These are phyloP conservation scores for Oxyria digyna DNA, from an alignment of 148 eudicot species.

Conservation along the genomic window DNA sequence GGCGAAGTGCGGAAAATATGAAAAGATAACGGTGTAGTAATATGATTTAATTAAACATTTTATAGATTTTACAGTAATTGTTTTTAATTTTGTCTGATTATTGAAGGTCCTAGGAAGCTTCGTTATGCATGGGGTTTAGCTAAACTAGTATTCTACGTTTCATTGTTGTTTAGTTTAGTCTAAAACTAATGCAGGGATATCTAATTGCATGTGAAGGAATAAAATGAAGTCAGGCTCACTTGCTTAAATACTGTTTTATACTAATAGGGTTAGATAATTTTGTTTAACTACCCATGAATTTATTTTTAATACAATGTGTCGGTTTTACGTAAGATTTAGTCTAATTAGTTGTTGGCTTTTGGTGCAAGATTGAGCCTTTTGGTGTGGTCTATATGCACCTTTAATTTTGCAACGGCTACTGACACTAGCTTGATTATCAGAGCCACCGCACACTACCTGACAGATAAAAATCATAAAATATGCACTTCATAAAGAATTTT, in stretches of 20 bases:
- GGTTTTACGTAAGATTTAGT: neutral
- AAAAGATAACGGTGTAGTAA: no score
- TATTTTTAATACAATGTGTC: neutral
- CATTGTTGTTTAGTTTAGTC: neutral
- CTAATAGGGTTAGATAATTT: neutral
- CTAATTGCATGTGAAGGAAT: neutral
- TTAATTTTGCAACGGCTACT: neutral
- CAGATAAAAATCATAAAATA: no score
- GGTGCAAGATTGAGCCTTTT: no score
- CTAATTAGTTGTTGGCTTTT: no score
- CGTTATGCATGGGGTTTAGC: neutral
- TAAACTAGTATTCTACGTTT: constrained; percentile 3
- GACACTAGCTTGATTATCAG: neutral
- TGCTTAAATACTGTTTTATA: neutral
- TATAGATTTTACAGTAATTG: no score
- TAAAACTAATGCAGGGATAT: neutral
- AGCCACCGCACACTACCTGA: no score
- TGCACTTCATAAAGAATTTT: no score
- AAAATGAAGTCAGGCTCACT: neutral
- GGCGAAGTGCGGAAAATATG: no score
- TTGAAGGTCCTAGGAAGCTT: neutral
- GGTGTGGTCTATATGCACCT: neutral
- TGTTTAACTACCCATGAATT: neutral
- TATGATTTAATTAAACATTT: no score
- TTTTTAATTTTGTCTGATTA: neutral